Evolutionary conservation across 331 rosid genomes (phyloP).

Genomic region (Rhamnella rubrinervis): DNA sequence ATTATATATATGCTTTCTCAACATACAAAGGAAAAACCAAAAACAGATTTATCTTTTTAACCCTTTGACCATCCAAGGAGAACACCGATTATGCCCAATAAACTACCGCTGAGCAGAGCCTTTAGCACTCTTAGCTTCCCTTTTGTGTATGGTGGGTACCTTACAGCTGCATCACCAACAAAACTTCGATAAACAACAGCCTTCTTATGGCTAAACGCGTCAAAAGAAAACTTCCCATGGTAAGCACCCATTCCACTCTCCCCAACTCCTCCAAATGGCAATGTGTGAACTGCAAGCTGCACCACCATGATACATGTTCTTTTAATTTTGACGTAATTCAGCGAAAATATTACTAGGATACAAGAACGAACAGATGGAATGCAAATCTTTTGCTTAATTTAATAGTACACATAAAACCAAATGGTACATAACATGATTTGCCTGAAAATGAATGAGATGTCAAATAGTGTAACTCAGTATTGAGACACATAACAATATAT

Average conservation of each 20-base stretch:
- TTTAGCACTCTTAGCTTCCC: constrained; percentile 67
- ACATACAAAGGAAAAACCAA: constrained; percentile 22
- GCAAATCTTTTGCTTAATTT: too few relatives aligned
- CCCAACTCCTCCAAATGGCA: constrained; percentile 99
- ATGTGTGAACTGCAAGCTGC: constrained; percentile 71
- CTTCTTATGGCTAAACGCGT: constrained; percentile 90
- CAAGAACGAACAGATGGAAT: background rate
- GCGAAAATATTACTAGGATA: too few relatives aligned
- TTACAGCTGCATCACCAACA: constrained; percentile 61
- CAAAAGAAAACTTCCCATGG: constrained; percentile 97
- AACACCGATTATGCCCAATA: constrained; percentile 57
- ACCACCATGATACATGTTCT: constrained; percentile 11
- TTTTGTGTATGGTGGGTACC: constrained; percentile 87
- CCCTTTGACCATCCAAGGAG: constrained; percentile 61
- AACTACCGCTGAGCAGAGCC: constrained; percentile 74
- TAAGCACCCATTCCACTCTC: constrained; percentile 96
- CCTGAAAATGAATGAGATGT: too few relatives aligned
- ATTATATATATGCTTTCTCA: background rate
- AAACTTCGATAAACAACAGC: constrained; percentile 86
- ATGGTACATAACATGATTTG: too few relatives aligned
- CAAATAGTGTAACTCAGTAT: too few relatives aligned
- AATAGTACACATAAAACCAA: too few relatives aligned
- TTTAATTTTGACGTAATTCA: background rate
- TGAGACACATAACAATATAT: too few relatives aligned
- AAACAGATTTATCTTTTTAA: constrained; percentile 15